phyloP scores from a whole-genome alignment of 2,329 filamentous ascomycete species.

The Arthroderma uncinatum region DNA sequence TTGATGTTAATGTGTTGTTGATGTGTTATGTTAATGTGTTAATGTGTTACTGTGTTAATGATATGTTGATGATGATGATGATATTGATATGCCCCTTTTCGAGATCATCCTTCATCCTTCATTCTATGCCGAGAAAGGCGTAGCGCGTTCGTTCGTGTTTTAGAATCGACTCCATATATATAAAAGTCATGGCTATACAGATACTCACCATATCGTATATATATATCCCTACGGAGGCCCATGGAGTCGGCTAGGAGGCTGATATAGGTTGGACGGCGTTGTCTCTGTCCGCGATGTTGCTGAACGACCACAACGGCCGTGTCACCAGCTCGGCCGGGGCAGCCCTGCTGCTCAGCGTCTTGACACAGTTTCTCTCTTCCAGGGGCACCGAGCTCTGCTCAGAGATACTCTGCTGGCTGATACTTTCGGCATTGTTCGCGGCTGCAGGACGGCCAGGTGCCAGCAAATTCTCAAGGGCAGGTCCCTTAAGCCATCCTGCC shows the following conservation, averaged over 20 bases:
- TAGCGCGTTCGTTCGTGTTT: neutral
- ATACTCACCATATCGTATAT: no score
- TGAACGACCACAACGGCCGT: neutral
- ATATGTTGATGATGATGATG: no score
- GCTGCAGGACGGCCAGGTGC: neutral
- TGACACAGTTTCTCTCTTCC: neutral
- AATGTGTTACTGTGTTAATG: no score
- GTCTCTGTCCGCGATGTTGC: neutral
- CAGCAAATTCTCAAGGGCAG: neutral
- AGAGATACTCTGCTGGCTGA: constrained; percentile 7
- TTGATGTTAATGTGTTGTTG: no score
- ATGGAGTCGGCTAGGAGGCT: neutral
- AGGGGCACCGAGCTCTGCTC: constrained; percentile 6
- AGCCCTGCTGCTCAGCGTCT: constrained; percentile 1
- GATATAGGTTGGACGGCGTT: neutral
- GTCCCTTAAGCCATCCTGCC: neutral
- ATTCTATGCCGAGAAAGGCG: neutral
- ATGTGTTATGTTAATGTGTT: no score
- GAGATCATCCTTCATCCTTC: neutral
- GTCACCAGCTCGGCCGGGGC: constrained; percentile 5
- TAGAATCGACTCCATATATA: no score
- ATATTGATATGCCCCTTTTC: no score
- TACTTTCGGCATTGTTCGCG: constrained; percentile 4
- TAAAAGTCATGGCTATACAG: no score
- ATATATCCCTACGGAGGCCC: no score